Evolutionary conservation across 768 basidiomycete species (phyloP).

Genomic region (Gymnopilus junonius): DNA sequence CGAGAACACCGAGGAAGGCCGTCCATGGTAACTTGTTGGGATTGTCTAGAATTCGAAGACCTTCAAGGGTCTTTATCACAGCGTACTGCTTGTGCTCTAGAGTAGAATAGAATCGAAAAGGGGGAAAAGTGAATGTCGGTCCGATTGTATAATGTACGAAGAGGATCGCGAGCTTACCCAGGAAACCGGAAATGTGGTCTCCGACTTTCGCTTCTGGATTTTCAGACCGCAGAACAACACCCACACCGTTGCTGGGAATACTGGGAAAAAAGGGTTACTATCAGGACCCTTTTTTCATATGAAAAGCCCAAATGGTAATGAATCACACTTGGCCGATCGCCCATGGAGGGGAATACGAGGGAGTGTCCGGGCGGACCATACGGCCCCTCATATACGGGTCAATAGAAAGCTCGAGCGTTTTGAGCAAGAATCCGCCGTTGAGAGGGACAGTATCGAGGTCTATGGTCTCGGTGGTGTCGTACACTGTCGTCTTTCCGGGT

Average conservation of each 20-base stretch:
- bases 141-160: background rate
- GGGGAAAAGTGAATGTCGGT: no score
- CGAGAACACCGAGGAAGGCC: slow-evolving; percentile 51
- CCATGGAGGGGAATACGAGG: slow-evolving; percentile 35
- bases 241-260: slow-evolving; percentile 40
- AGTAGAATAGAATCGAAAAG: background rate
- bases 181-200: slow-evolving; percentile 42
- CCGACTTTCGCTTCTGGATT: slow-evolving; percentile 35
- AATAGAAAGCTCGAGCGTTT: slow-evolving; percentile 50
- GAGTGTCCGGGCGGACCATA: slow-evolving; percentile 38
- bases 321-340: slow-evolving; percentile 41
- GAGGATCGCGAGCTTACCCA: slow-evolving; percentile 24
- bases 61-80: slow-evolving; percentile 27
- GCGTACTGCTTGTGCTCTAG: slow-evolving; percentile 47
- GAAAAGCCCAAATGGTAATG: background rate
- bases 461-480: slow-evolving; percentile 50
- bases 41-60: slow-evolving; percentile 39
- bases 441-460: slow-evolving; percentile 51
- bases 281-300: background rate
- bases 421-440: slow-evolving; percentile 54
- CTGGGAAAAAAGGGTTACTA: slow-evolving; percentile 14
- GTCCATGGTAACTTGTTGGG: slow-evolving; percentile 52
- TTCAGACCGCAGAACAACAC: slow-evolving; percentile 50
- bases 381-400: slow-evolving; percentile 47
- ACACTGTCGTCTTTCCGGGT: slow-evolving; percentile 49